Evolutionary conservation across 208 protist genomes (phyloP), one percentile per base, ranked within the genome.

Genomic region (Crithidia bombi): DNA sequence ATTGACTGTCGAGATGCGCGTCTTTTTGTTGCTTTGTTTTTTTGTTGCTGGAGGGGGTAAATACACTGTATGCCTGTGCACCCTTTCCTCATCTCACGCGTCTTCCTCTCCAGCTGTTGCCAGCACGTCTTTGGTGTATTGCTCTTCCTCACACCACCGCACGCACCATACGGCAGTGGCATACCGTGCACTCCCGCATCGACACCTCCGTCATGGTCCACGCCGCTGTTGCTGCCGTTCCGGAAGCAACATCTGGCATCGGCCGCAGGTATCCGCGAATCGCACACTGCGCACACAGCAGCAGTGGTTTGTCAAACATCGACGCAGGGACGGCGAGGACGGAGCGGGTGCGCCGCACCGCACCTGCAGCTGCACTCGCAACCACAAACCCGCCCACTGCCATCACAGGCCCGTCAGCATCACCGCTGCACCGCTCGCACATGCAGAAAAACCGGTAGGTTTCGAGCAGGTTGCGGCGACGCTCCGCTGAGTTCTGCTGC

Each of bases 361-460:
- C 47, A 3, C 35, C 11, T 51, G 43, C 5, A n/a, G 38, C n/a
- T 44, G 6, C 46, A n/a, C n/a, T 64, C 11, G 46, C 6, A 5
- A 9, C 43, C 6, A 25, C 51, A 17, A 19, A 3, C 7, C 33
- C 41, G 6, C 33, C 52, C 19, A 69, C 39, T 35, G 52, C 70
- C 33, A 64, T 69, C 54, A 23, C 6, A 19, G 70, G 70, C 2
- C 35, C 61, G 41, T 75, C 56, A 19, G 58, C 56, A 7, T 44
- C 25, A 21, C 47, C 38, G 49, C 58, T 52, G 58, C 89, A 94
- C 23, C 89, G 83, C 55, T 70, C 65, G 62, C 89, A 94, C 14
- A 69, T 41, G 64, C 89, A 94, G 65, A 79, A 87, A 58, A 94
- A 94, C 0, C 85, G 81, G 52, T 90, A 91, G 11, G 71, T 81